Conservation (phyloP, 305 asterid species). For the Fraxinus nigra region DNA sequence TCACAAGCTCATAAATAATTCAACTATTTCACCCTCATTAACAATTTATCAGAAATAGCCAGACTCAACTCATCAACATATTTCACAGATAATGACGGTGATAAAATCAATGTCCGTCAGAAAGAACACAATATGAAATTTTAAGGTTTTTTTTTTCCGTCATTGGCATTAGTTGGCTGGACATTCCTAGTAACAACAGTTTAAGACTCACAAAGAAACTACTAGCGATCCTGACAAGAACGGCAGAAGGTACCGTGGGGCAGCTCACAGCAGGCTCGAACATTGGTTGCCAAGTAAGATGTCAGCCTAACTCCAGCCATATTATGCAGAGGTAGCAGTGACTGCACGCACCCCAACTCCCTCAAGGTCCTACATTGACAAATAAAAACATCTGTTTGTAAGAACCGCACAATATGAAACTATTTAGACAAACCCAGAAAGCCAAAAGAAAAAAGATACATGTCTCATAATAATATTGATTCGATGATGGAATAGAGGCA, state of each 20-base stretch:
- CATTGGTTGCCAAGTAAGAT: conserved; percentile 60
- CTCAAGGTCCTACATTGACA: conserved; percentile 61
- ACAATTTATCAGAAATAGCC: conserved; percentile 7
- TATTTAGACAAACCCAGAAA: not conserved
- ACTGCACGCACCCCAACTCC: conserved; percentile 65
- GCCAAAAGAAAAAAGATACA: not conserved
- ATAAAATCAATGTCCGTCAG: conserved; percentile 6
- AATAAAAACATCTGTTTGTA: conserved; percentile 4
- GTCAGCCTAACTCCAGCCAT: conserved; percentile 54
- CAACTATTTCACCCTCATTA: conserved; percentile 31
- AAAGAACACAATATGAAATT: not conserved
- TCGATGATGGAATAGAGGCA: not conserved
- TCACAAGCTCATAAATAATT: conserved; percentile 30
- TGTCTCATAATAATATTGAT: not conserved
- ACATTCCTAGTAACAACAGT: conserved; percentile 34
- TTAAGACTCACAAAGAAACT: conserved; percentile 68
- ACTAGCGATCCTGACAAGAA: conserved; percentile 99
- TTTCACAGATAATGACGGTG: not conserved
- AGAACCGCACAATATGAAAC: not conserved
- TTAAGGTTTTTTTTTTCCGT: conserved; percentile 5
- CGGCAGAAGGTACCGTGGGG: conserved; percentile 96
- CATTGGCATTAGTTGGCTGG: conserved; percentile 12
- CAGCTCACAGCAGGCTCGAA: conserved; percentile 95
- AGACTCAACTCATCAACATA: not conserved
- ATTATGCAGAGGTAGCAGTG: conserved; percentile 62